Evolutionary conservation across 2,329 filamentous ascomycete species (phyloP).

Genomic region (Bipolaris bicolor): DNA sequence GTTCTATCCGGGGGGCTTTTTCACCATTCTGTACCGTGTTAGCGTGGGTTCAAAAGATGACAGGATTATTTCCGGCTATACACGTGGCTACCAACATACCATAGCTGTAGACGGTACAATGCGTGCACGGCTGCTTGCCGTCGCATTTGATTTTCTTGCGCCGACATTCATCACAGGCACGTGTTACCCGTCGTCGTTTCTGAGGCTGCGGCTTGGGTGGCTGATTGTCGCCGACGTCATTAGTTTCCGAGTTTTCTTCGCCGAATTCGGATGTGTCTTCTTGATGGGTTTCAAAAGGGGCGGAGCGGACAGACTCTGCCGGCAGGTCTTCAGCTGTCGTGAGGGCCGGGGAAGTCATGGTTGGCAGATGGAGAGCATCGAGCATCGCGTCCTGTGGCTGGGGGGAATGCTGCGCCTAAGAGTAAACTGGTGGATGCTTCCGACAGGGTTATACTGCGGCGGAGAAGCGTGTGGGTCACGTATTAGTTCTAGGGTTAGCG

Average conservation of each 20-base stretch:
- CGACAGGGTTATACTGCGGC: constrained; percentile 34
- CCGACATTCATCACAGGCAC: constrained; percentile 52
- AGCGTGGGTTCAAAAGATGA: constrained; percentile 14
- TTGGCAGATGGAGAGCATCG: constrained; percentile 37
- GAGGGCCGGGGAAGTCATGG: constrained; percentile 46
- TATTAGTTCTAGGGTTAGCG: constrained; percentile 42
- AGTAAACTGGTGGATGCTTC: constrained; percentile 36
- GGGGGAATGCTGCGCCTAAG: constrained; percentile 40
- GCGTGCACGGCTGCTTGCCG: constrained; percentile 68
- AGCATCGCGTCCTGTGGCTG: constrained; percentile 30
- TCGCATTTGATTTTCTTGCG: constrained; percentile 63
- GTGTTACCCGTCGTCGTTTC: constrained; percentile 53
- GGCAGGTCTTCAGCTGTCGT: constrained; percentile 41
- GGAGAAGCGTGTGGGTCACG: constrained; percentile 37
- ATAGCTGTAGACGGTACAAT: constrained; percentile 98
- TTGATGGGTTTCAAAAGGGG: constrained; percentile 35
- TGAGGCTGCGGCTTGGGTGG: constrained; percentile 47
- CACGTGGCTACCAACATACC: constrained; percentile 59
- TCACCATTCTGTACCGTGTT: constrained; percentile 67
- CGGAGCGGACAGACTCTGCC: constrained; percentile 36
- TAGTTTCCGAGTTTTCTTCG: constrained; percentile 43
- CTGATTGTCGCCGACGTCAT: constrained; percentile 43
- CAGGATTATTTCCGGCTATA: constrained; percentile 1
- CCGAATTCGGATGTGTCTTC: constrained; percentile 40
- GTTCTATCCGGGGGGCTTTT: background rate